These are phyloP conservation scores for Cytospora piceicola DNA, from an alignment of 2,329 filamentous ascomycete species.

Conservation along the genomic window DNA sequence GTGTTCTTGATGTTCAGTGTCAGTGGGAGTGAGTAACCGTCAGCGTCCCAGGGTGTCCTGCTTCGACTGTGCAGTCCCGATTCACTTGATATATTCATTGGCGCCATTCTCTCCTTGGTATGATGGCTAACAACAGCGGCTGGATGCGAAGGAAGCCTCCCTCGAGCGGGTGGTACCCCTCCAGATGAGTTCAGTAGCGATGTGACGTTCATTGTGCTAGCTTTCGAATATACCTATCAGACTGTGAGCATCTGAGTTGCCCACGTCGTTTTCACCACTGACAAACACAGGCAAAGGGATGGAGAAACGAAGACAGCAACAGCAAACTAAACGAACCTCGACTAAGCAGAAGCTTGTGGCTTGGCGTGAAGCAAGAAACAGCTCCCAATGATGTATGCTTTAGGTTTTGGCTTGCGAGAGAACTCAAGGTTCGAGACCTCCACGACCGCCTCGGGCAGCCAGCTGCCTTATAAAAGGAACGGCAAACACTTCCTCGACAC, in stretches of 20 bases:
- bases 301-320: not conserved
- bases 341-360: not conserved
- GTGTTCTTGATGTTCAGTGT: constrained; percentile 44
- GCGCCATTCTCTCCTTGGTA: constrained; percentile 13
- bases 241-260: constrained; percentile 8
- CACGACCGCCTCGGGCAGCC: constrained; percentile 27
- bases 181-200: constrained; percentile 46
- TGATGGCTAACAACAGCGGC: constrained; percentile 20
- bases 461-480: constrained; percentile 30
- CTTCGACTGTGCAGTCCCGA: constrained; percentile 39
- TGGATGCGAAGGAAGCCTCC: constrained; percentile 19
- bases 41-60: constrained; percentile 57
- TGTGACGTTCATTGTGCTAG: constrained; percentile 44
- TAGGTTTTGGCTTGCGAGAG: constrained; percentile 6
- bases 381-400: not conserved
- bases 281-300: not conserved
- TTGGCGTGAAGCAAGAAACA: constrained; percentile 9
- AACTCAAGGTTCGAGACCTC: not conserved
- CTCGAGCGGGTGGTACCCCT: constrained; percentile 32
- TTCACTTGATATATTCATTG: constrained; percentile 36
- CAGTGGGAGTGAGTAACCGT: constrained; percentile 52
- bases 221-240: constrained; percentile 10
- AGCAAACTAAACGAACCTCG: constrained; percentile 16
- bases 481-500: constrained; percentile 23
- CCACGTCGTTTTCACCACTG: not conserved